Conservation (phyloP, 805 yeast genomes). For the Monosporozyma solicola region DNA sequence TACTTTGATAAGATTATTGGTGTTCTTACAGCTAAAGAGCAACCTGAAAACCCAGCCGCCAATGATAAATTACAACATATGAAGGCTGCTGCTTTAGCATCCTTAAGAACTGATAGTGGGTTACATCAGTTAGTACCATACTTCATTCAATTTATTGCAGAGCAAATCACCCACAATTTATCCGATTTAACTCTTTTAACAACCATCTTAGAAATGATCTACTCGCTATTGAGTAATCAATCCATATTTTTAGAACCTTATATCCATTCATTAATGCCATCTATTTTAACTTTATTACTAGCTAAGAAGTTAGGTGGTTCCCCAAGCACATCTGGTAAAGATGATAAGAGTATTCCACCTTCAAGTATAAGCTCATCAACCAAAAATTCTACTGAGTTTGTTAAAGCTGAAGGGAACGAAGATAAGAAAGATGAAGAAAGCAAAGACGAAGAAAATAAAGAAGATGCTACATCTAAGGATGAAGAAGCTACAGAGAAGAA, state of each 20-base stretch:
- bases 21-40: constrained; percentile 55
- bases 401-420: not conserved
- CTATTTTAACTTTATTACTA: constrained; percentile 76
- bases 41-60: constrained; percentile 13
- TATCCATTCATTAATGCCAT: constrained; percentile 95
- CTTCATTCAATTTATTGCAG: constrained; percentile 91
- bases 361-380: not conserved
- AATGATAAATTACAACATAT: constrained; percentile 34
- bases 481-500: not conserved
- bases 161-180: constrained; percentile 82
- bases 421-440: constrained; percentile 7
- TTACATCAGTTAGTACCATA: constrained; percentile 94
- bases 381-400: not conserved
- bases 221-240: constrained; percentile 72
- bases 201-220: constrained; percentile 82
- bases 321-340: constrained; percentile 19
- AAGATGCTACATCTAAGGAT: not conserved
- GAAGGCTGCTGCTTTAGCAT: constrained; percentile 72
- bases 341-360: constrained; percentile 21
- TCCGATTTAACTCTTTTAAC: constrained; percentile 60
- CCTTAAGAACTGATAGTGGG: constrained; percentile 88
- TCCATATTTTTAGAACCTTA: constrained; percentile 90
- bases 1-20: constrained; percentile 86
- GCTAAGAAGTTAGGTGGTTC: constrained; percentile 76
- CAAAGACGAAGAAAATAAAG: not conserved